Base-by-base conservation (phyloP, 108 stramenopile genomes). In the Stephanodiscus triporus region DNA sequence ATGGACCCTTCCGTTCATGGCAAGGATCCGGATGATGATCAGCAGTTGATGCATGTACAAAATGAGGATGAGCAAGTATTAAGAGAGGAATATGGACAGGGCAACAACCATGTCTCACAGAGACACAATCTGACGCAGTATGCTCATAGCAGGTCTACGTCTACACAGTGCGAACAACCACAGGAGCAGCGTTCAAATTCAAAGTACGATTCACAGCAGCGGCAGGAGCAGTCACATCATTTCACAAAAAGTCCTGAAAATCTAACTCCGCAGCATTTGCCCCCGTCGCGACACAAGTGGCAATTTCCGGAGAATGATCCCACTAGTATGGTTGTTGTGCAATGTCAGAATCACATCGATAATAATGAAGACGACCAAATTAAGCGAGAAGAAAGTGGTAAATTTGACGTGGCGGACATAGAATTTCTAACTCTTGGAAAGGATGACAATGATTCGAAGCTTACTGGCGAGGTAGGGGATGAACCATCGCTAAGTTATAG, bases 401-500 rank as follows among this genome's bases (percentile, higher is more conserved):
- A 22, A 19, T 67, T 67, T 23, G 19, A 67, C 66, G 47, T 67
- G 17, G 47, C 22, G 10, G 30, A 67, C 47, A 67, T 67, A 29
- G 66, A 67, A 54, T 67, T 53, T 49, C 7, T 16, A 67, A 49
- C 34, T 42, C 17, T 9, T 4, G 38, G 6, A 38, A 36, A 38
- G 62, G 38, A 37, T 63, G 11, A 47, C 13, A 37, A 57, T 27
- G 23, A 69, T 51, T 55, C 58, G 23, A 71, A 64, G 24, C 66
- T 78, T 7, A 78, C 77, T 5, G 70, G 56, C 9, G 77, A 78
- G 14, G 63, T 66, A 19, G 75, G 63, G 9, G 64, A 78, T 9
- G 70, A 37, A 14, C 62, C 48, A 8, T 64, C 55, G 5, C 14
- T 54, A 0, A n/a, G 36, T 19, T 22, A 30, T 2, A 16, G 14